phyloP scores from a whole-genome alignment of 106 monocot species.

The Agapanthus africanus region DNA sequence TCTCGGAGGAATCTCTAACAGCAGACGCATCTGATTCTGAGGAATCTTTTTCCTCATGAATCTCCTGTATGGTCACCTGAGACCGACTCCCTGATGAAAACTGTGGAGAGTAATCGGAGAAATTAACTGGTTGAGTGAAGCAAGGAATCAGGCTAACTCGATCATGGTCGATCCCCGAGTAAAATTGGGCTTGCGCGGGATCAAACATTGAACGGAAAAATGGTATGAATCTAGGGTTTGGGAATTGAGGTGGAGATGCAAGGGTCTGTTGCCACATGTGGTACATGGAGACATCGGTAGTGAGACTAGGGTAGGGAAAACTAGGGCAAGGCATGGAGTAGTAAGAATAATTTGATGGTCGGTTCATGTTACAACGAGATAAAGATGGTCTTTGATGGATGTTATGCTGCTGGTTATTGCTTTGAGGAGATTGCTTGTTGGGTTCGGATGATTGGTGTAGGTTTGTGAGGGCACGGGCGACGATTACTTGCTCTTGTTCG shows the following conservation, averaged over 20 bases:
- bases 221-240: conserved; percentile 16
- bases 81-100: conserved; percentile 1
- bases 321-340: conserved; percentile 17
- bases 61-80: conserved; percentile 36
- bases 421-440: conserved; percentile 8
- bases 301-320: conserved; percentile 22
- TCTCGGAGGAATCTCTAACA: conserved; percentile 1
- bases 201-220: conserved; percentile 13
- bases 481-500: conserved; percentile 16
- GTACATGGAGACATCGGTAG: conserved; percentile 25
- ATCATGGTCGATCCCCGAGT: conserved; percentile 16
- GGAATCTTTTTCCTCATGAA: conserved; percentile 13
- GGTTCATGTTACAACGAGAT: conserved; percentile 1
- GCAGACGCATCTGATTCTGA: background rate
- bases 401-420: conserved; percentile 5
- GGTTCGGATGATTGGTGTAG: conserved; percentile 3
- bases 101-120: conserved; percentile 10
- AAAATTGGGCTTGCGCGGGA: conserved; percentile 22
- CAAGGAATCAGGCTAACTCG: conserved; percentile 11
- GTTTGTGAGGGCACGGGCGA: conserved; percentile 11
- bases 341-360: conserved; percentile 8
- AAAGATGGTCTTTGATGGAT: conserved; percentile 3
- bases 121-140: conserved; percentile 11
- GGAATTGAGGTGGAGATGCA: conserved; percentile 3
- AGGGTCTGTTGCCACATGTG: conserved; percentile 34